phyloP scores from a whole-genome alignment of 2,329 filamentous ascomycete species.

The Botrytis cinerea region DNA sequence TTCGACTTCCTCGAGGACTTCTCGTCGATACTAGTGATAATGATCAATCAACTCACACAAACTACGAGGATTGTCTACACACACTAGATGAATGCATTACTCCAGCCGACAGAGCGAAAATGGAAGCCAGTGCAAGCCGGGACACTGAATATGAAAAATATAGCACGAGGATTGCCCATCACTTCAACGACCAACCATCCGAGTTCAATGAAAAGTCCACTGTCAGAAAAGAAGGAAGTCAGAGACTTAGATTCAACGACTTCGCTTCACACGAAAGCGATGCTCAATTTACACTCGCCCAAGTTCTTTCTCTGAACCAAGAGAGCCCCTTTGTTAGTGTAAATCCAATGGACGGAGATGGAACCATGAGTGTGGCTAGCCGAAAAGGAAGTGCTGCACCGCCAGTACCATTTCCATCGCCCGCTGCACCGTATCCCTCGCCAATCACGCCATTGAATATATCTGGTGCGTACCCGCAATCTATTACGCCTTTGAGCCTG shows the following conservation, averaged over 20 bases:
- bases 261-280: conserved; percentile 6
- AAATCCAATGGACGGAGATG: not conserved
- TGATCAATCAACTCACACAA: conserved; percentile 5
- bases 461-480: not conserved
- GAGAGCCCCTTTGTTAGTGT: not conserved
- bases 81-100: conserved; percentile 18
- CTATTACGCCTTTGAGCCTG: not conserved
- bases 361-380: conserved; percentile 1
- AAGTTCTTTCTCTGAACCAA: not conserved
- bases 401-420: not conserved
- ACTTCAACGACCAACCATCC: not conserved
- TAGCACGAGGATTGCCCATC: not conserved
- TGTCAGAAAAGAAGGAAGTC: not conserved
- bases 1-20: not conserved
- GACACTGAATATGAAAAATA: not conserved
- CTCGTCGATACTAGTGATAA: conserved; percentile 7
- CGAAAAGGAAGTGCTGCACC: not conserved
- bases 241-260: not conserved
- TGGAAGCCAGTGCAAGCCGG: conserved; percentile 14
- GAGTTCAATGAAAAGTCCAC: not conserved
- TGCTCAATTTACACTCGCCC: not conserved
- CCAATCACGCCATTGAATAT: not conserved
- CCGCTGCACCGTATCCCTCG: not conserved
- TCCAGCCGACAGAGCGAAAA: conserved; percentile 6
- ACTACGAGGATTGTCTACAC: conserved; percentile 16